A percentile compares a stretch with the other conserved stretches of the same genome.
Conservation (phyloP, 768 basidiomycete genomes). For the Heimioporus sp. region DNA sequence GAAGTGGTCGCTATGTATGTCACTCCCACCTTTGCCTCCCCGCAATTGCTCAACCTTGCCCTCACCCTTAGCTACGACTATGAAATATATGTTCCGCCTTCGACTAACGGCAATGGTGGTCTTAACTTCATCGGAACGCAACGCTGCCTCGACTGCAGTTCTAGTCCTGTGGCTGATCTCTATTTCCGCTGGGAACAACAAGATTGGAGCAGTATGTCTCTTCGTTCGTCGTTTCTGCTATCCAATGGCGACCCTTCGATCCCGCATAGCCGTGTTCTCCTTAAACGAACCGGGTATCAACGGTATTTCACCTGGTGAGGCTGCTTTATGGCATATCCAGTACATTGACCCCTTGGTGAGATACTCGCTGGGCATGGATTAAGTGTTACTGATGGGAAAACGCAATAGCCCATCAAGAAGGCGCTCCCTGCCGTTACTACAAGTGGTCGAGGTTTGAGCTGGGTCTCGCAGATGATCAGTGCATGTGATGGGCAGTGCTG, state of each 20-base stretch:
- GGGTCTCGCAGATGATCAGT: conserved; percentile 35
- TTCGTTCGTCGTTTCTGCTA: too few species aligned
- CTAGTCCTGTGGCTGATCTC: conserved; percentile 34
- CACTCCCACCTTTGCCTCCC: not conserved
- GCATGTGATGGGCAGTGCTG: conserved; percentile 34
- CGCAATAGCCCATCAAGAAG: conserved; percentile 15
- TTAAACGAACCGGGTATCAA: conserved; percentile 38
- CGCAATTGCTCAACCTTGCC: not conserved
- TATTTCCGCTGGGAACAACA: conserved; percentile 31
- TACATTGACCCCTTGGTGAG: conserved; percentile 37
- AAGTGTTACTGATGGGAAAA: too few species aligned
- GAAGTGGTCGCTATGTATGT: conserved; percentile 35
- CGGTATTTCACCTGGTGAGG: conserved; percentile 24
- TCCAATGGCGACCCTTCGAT: not conserved
- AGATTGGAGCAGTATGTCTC: conserved; percentile 30
- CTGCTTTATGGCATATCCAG: conserved; percentile 37
- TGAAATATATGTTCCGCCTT: conserved; percentile 35
- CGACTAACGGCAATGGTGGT: conserved; percentile 36
- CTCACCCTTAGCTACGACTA: conserved; percentile 27
- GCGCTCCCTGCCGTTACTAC: conserved; percentile 36
- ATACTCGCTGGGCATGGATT: not conserved
- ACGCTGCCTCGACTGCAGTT: conserved; percentile 35
- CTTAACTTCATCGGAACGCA: conserved; percentile 41
- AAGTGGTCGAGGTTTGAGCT: conserved; percentile 34
- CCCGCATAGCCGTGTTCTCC: conserved; percentile 28